Percentiles rank a stretch among this genome's conserved stretches.
phyloP scores from a whole-genome alignment of 164 flowering plant species.

The Vitis amurensis region DNA sequence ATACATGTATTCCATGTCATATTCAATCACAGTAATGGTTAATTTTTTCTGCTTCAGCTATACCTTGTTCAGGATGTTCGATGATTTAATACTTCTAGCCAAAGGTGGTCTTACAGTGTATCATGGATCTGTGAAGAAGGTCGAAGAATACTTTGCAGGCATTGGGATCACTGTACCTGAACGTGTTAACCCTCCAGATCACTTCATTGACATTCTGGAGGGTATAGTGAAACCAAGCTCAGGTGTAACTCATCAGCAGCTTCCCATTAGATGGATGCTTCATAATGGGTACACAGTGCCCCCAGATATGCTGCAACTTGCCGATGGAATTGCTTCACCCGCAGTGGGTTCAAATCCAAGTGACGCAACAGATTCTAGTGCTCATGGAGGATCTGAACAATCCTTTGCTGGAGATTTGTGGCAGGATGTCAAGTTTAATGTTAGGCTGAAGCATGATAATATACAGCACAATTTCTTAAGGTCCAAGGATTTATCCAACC shows the following conservation, averaged over 20 bases:
- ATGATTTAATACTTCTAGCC: conserved; percentile 91
- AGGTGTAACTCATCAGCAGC: conserved; percentile 52
- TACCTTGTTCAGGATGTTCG: conserved; percentile 89
- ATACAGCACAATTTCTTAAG: conserved; percentile 57
- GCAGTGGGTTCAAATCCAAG: conserved; percentile 22
- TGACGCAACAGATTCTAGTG: conserved; percentile 26
- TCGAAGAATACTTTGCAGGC: conserved; percentile 85
- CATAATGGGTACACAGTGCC: conserved; percentile 85
- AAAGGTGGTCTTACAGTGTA: conserved; percentile 94
- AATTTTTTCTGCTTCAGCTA: conserved; percentile 58
- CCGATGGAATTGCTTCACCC: conserved; percentile 30
- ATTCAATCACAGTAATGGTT: neutral
- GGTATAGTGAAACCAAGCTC: conserved; percentile 66
- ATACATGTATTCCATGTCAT: neutral
- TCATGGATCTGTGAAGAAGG: conserved; percentile 86
- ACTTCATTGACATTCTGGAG: conserved; percentile 91
- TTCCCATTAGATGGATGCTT: conserved; percentile 95
- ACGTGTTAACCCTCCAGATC: conserved; percentile 93
- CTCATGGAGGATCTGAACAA: conserved; percentile 28
- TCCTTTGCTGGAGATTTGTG: conserved; percentile 89
- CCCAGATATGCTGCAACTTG: conserved; percentile 61
- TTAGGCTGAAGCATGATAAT: conserved; percentile 59
- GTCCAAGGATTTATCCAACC: conserved; percentile 65
- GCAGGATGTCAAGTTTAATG: conserved; percentile 66
- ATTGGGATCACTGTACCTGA: conserved; percentile 86